Conservation (phyloP, 257 asterid genomes). For the Solanum corneliomulleri region DNA sequence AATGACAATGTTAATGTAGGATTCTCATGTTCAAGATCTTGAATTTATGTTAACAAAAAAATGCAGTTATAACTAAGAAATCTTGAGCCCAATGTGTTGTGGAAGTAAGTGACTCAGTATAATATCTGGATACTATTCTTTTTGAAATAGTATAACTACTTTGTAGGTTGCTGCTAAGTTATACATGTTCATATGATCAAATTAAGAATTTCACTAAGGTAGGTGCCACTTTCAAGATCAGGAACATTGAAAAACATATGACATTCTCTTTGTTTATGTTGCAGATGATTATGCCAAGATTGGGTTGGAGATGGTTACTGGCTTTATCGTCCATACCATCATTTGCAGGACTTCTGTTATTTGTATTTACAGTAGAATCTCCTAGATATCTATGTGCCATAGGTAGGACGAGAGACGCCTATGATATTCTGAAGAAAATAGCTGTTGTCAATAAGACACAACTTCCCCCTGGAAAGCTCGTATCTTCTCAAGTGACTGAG, state of each 20-base stretch:
- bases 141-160: background rate
- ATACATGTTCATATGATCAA: background rate
- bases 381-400: conserved; percentile 48
- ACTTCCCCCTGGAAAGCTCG: conserved; percentile 53
- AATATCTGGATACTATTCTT: background rate
- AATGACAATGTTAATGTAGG: background rate
- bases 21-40: background rate
- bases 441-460: conserved; percentile 32
- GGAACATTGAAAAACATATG: background rate
- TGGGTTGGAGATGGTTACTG: conserved; percentile 86
- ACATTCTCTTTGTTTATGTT: background rate
- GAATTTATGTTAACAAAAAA: background rate
- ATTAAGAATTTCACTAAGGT: background rate
- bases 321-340: conserved; percentile 56
- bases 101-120: background rate
- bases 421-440: conserved; percentile 29
- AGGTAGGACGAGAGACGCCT: conserved; percentile 36
- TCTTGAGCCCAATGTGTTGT: background rate
- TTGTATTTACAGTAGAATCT: conserved; percentile 46
- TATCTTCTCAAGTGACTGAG: conserved; percentile 13
- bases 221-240: background rate
- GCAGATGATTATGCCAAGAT: conserved; percentile 36
- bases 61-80: background rate
- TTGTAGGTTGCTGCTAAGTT: background rate
- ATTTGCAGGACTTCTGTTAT: conserved; percentile 40